These are phyloP conservation scores for Tetrahymena thermophila DNA, from an alignment of 73 alveolate genomes.

Conservation along the genomic window DNA sequence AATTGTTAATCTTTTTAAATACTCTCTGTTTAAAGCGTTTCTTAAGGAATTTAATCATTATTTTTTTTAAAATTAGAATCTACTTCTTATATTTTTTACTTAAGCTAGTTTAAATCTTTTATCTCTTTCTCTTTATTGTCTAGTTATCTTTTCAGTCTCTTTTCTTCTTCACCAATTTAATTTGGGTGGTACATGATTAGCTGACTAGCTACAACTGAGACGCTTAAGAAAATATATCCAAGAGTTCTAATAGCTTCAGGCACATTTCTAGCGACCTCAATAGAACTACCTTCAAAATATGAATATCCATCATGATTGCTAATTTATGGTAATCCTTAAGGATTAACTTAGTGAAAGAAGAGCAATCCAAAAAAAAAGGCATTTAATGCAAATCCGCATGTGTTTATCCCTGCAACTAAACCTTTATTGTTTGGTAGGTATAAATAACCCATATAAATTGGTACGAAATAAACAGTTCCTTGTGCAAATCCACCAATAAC, in stretches of 20 bases:
- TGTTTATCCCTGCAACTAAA: neutral
- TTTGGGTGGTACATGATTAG: neutral
- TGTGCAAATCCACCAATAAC: neutral
- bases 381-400: neutral
- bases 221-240: neutral
- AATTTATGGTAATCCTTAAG: neutral
- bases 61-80: neutral
- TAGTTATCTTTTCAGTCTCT: neutral
- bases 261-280: neutral
- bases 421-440: neutral
- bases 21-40: neutral
- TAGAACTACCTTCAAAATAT: neutral
- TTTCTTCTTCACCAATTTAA: neutral
- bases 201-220: neutral
- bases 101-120: neutral
- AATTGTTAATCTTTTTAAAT: neutral
- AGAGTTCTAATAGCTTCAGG: neutral
- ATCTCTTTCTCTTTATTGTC: neutral
- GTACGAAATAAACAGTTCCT: neutral
- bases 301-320: neutral
- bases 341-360: neutral
- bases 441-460: neutral
- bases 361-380: neutral
- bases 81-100: neutral
- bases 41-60: neutral